These are phyloP conservation scores for Coprinellus aureogranulatus DNA, from an alignment of 768 basidiomycete species.

Conservation along the genomic window DNA sequence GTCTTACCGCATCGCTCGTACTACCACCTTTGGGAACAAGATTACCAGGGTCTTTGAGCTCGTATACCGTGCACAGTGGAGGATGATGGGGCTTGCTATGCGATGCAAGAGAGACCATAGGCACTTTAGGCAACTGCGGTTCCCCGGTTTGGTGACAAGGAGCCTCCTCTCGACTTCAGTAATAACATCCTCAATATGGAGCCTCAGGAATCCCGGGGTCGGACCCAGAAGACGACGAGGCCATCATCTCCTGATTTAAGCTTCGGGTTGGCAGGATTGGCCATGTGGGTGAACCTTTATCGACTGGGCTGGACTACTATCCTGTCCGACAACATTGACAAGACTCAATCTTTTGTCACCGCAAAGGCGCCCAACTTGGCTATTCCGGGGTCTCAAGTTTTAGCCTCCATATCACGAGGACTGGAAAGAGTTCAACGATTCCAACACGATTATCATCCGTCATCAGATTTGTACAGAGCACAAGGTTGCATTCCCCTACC, in stretches of 20 bases:
- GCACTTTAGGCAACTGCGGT: conserved; percentile 99
- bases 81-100: conserved; percentile 99
- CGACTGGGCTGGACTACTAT: conserved; percentile 92
- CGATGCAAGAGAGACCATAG: conserved; percentile 94
- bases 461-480: conserved; percentile 98
- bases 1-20: conserved; percentile 97
- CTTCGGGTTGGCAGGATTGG: too few species aligned
- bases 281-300: conserved; percentile 96
- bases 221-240: conserved; percentile 85
- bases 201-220: conserved; percentile 94
- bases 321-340: conserved; percentile 89
- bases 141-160: conserved; percentile 99
- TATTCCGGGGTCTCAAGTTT: conserved; percentile 97
- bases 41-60: conserved; percentile 96
- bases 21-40: conserved; percentile 99
- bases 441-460: conserved; percentile 98
- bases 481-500: conserved; percentile 97
- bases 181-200: conserved; percentile 99
- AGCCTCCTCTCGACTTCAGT: conserved; percentile 97
- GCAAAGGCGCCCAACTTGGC: conserved; percentile 97
- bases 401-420: conserved; percentile 98
- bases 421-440: conserved; percentile 99
- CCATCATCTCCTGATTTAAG: conserved; percentile 96
- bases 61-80: conserved; percentile 98
- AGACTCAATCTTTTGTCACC: conserved; percentile 91